phyloP scores from a whole-genome alignment of 2,329 filamentous ascomycete genomes.

The Cadophora sp. region DNA sequence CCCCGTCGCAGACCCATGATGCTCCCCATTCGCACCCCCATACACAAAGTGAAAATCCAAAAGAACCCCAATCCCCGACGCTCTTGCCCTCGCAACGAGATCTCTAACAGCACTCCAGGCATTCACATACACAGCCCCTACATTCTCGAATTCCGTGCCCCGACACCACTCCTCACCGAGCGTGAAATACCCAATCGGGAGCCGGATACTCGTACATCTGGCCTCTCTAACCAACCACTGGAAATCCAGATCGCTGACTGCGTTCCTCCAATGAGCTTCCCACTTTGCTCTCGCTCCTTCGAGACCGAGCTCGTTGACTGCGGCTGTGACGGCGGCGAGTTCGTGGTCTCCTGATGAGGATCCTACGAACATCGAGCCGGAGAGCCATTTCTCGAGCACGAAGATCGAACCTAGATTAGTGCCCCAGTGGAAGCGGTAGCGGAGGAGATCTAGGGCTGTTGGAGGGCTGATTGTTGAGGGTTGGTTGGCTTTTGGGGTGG shows the following conservation, averaged over 20 bases:
- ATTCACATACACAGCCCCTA: conserved; percentile 55
- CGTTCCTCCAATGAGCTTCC: conserved; percentile 59
- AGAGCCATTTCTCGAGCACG: conserved; percentile 66
- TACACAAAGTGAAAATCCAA: conserved; percentile 65
- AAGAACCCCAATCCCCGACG: conserved; percentile 60
- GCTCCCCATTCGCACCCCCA: conserved; percentile 61
- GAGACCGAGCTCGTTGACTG: conserved; percentile 53
- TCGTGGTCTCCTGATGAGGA: conserved; percentile 53
- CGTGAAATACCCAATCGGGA: conserved; percentile 66
- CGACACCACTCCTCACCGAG: conserved; percentile 58
- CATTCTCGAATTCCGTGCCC: conserved; percentile 57
- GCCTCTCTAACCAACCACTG: conserved; percentile 59
- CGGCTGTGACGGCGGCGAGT: conserved; percentile 56
- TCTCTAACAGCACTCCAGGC: conserved; percentile 59
- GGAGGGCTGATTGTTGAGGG: conserved; percentile 44
- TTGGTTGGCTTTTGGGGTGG: conserved; percentile 29
- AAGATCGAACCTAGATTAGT: conserved; percentile 65
- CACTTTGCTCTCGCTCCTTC: conserved; percentile 56
- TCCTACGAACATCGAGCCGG: conserved; percentile 55
- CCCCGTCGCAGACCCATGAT: conserved; percentile 61
- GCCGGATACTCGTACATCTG: conserved; percentile 62
- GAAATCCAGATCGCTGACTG: conserved; percentile 58
- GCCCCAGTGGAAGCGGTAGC: conserved; percentile 66
- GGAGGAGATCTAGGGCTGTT: conserved; percentile 50
- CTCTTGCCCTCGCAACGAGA: conserved; percentile 53